Base-by-base conservation (phyloP, 106 monocot genomes). In the Apostasia ramifera region DNA sequence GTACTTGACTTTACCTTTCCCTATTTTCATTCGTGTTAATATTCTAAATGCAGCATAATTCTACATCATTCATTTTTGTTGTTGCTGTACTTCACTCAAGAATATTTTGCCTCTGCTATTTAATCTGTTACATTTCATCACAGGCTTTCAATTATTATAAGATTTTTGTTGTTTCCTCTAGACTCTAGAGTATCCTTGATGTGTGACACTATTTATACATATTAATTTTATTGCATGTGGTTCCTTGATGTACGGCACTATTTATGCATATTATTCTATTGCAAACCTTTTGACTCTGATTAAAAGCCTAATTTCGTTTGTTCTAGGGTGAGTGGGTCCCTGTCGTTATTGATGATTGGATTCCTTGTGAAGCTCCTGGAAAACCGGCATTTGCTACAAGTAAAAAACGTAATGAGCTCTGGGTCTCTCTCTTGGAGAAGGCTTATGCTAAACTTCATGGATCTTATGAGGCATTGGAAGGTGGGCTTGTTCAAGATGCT, bases 401-500 rank as follows among this genome's bases (percentile, higher is more conserved):
- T 69, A 92, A 82, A 68, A 97, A 97, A 49, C 66, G 72, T 13
- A 87, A 92, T 79, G 97, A 97, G 79, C 84, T 97, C 38, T 97
- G 97, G 97, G 97, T 97, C 56, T 97, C 97, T 42, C 79, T 97
- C 60, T 73, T 97, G 74, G 97, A 97, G 79, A 97, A 97, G 66
- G 97, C 97, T 46, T 97, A 97, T 81, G 97, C 97, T 11, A 97
- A 97, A 60, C 84, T 97, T 48, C 97, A 97, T 80, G 97, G 97
- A 47, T 97, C 97, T 50, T 97, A 89, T 63, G 97, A 97, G 70
- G 97, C 97, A 54, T 54, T 97, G 55, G 97, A 97, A 79, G 97
- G 97, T 71, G 97, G 97, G 7, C 97, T 97, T 56, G 97, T 97
- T 52, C 97, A 97, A 81, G 97, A 97, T 82, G 97, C 97, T n/a